Evolutionary conservation across 305 asterid species (phyloP), one percentile per base, ranked within the genome.

Genomic region (Fraxinus nigra): DNA sequence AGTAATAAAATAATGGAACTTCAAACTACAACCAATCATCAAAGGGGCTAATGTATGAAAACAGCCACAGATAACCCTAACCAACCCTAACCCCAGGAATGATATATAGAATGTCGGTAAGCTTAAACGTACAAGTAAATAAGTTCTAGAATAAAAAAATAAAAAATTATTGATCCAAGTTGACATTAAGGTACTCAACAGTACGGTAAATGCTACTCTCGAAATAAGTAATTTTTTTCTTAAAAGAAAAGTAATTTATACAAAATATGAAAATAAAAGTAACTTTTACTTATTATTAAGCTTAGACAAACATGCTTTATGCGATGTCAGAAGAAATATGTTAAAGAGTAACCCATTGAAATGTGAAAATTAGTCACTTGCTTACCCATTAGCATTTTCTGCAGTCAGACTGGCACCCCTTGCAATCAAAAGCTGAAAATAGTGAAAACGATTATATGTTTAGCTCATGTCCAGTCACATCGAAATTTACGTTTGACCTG

Each of bases 321-420:
- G 22, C 22, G 8, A 51, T 0, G 22, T 16, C 2, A 51, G 8
- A 16, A 51, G 61, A 51, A 4, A 46, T 46, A 46, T 46, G 56
- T 46, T 13, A 46, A 3, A 46, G 56, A 46, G 54, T 3, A 13
- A 46, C n/a, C n/a, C n/a, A 46, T 16, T 16, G 22, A 51, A 51
- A 16, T 5, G 2, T 51, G 61, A 51, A 16, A 16, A 16, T 51
- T 48, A 72, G 61, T 73, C 16, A 32, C 26, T 63, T 61, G 81
- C 95, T 75, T 90, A 93, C 98, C 97, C 93, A 3, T 92, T 94
- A 22, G 87, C 89, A 83, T 94, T 94, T 87, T 90, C 92, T 69
- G 92, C 78, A 20, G 88, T 85, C 80, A 93, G 91, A 84, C 89
- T 90, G 74, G 96, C 94, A n/a, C 97, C 95, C 83, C 86, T 89